Evolutionary conservation across 1,284 basidiomycete species (phyloP).

Genomic region (Ustilago hordei): DNA sequence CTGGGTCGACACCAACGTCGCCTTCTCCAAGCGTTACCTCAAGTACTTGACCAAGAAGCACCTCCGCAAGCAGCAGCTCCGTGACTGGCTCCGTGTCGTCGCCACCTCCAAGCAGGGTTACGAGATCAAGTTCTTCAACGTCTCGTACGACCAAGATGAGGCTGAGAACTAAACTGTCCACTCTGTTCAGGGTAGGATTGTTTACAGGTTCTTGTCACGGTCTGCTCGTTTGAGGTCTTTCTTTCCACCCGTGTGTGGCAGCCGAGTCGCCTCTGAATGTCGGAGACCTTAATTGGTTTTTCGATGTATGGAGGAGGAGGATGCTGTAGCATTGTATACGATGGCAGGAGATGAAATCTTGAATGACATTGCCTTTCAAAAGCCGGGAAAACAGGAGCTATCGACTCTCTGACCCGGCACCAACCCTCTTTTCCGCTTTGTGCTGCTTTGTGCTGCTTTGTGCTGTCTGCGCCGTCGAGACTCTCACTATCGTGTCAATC

Average conservation of each 20-base stretch:
- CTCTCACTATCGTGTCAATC: background rate
- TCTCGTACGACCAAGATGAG: constrained; percentile 67
- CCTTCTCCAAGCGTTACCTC: constrained; percentile 71
- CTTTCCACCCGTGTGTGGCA: background rate
- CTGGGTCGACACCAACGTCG: constrained; percentile 70
- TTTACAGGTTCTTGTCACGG: constrained; percentile 10
- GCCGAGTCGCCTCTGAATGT: background rate
- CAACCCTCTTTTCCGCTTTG: constrained; percentile 6
- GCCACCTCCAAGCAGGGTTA: constrained; percentile 71
- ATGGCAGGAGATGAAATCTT: constrained; percentile 19
- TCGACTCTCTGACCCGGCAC: constrained; percentile 40
- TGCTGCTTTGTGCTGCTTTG: constrained; percentile 4
- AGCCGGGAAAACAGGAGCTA: constrained; percentile 45
- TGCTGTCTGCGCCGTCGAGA: background rate
- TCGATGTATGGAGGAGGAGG: background rate
- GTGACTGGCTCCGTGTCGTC: constrained; percentile 70
- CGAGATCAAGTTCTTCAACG: constrained; percentile 71
- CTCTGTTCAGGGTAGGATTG: background rate
- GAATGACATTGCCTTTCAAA: constrained; percentile 23
- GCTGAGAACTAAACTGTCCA: constrained; percentile 40
- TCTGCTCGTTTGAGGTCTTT: background rate
- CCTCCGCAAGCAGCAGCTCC: constrained; percentile 68
- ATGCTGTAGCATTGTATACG: constrained; percentile 8
- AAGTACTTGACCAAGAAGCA: constrained; percentile 72
- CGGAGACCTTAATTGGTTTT: background rate